Percentiles rank a stretch among this genome's conserved stretches.
phyloP scores from a whole-genome alignment of 2,329 filamentous ascomycete genomes.

The Xylaria sp. region DNA sequence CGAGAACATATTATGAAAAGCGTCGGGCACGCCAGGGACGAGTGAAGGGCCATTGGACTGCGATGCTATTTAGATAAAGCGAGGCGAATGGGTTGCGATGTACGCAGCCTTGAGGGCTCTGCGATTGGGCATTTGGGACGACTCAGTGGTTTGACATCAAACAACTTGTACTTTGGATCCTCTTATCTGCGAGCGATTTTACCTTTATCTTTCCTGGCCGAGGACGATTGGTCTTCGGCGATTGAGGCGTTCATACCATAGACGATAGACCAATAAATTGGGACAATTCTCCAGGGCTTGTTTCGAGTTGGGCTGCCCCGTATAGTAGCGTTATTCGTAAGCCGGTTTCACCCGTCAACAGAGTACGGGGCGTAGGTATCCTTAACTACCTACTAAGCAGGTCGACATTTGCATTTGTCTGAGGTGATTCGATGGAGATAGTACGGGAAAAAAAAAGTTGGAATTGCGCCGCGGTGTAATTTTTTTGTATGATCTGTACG shows the following conservation, averaged over 20 bases:
- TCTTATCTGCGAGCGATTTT: slow-evolving; percentile 8
- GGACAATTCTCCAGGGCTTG: neutral
- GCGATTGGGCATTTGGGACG: slow-evolving; percentile 9
- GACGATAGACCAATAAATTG: slow-evolving; percentile 23
- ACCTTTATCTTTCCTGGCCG: neutral
- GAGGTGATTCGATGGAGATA: neutral
- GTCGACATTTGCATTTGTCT: neutral
- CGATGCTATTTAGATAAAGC: neutral
- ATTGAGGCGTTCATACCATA: slow-evolving; percentile 11
- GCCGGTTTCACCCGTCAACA: neutral
- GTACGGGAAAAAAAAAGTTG: neutral
- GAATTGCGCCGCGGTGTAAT: no score
- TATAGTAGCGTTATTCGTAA: slow-evolving; percentile 15
- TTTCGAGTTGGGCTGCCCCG: neutral
- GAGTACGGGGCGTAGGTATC: neutral
- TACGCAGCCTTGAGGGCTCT: neutral
- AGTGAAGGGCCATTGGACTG: neutral
- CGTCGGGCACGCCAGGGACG: slow-evolving; percentile 8
- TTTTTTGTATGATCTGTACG: neutral
- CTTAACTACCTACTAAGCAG: neutral
- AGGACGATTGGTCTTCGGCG: slow-evolving; percentile 8
- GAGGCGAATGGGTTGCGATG: neutral
- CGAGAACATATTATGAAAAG: slow-evolving; percentile 1
- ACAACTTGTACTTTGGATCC: neutral
- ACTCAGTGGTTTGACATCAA: slow-evolving; percentile 1